Evolutionary conservation across 192 early-diverging fungal genomes (phyloP), one percentile per base, ranked within the genome.

Genomic region (Thamnidium elegans): DNA sequence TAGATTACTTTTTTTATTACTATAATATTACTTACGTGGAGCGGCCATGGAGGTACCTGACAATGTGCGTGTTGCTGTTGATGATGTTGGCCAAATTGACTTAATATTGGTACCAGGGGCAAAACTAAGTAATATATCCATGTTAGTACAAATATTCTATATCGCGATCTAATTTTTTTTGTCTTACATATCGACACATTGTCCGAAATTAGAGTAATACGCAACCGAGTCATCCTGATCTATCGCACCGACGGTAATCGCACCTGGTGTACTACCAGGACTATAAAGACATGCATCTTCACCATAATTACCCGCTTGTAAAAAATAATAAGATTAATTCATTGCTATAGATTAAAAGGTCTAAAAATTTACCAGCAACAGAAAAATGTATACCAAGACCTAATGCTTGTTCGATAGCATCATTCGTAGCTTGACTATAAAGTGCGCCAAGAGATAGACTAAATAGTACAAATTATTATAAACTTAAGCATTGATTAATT

Each of bases 21-120:
- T 10, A 23, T 71, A 46, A 19, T 3, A 13, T 14, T 30, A 13
- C 60, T 60, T 86, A 79, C 89, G 90, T 23, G 92, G 92, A 17
- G 79, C 77, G 26, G 92, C 89, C 91, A 92, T 92, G 6, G 89
- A 90, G 3, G 92, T 94, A 21, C 92, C 92, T 30, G 86, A 88
- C 51, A 88, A 63, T 4, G 63, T 44, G 55, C 76, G 85, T 13
- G 81, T 79, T 44, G 89, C 85, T 59, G 76, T 77, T 26, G 68
- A 65, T 9, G 77, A 81, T 50, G 81, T 82, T 62, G 78, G 72
- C 86, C 84, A 89, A n/a, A 80, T 81, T 1, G 81, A 83, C 13
- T 72, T 69, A 30, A 85, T 84, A 43, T 66, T 59, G 0, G 78
- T 73, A 10, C 84, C 82, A 0, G 84, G 83, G 0, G 83, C 81